Base-by-base conservation (phyloP, 768 basidiomycete species). In the Leccinum disarticulatum region DNA sequence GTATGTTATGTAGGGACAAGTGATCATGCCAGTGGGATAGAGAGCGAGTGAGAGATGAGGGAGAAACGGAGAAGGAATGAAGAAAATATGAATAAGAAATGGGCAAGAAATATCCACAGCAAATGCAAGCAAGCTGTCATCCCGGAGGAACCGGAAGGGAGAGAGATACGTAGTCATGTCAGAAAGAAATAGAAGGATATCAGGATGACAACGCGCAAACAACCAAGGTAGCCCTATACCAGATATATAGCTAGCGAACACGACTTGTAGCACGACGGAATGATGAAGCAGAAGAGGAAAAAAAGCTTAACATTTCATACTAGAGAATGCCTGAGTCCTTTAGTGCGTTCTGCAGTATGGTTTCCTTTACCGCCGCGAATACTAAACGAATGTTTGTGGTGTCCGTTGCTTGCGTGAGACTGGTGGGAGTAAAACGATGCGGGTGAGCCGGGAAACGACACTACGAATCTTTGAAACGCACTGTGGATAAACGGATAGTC, bases 401-500 rank as follows among this genome's bases (percentile, higher is more conserved):
- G 72, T 95, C 93, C 30, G 91, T 95, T 31, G 93, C 93, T 73
- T 93, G 90, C 8, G 92, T 94, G 57, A 94, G 70, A 80, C 88
- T 90, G 60, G 9, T 14, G 11, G 15, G 9, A 1, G 11, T 17
- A 38, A 38, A 38, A 3, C 36, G 7, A 14, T 38, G 2, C 1
- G 1, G 3, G 3, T 61, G 38, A 59, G 55, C 47, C 22, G 36
- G 5, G 17, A 19, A 3, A 55, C 6, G 13, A 15, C 7, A 17
- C 4, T 2, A 9, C 19, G 17, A 41, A 38, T 7, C 10, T n/a
- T 36, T 30, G 25, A 36, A 13, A 81, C 88, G 36, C 62, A 91
- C 91, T 97, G 94, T 3, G 94, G 94, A 73, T 95, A 97, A 19
- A 97, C 90, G 58, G 88, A 93, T 64, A 95, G 74, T 54, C 87